Evolutionary conservation across 345 rosid species (phyloP), one percentile per base, ranked within the genome.

Genomic region (Gossypium rotundifolium): DNA sequence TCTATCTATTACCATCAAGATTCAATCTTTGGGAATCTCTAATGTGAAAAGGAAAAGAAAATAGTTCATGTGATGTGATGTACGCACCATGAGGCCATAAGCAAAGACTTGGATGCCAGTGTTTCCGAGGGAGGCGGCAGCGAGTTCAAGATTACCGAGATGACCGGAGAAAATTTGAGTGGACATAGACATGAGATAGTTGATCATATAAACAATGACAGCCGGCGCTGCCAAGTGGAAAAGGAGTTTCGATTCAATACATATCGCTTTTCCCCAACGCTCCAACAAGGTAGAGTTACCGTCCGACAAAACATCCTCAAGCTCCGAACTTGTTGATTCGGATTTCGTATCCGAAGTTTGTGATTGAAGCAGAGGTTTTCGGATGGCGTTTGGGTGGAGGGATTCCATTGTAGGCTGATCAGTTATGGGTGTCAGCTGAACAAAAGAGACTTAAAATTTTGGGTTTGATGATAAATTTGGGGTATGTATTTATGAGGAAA

Each of bases 141-240:
- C 87, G 2, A 87, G 88, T 71, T 87, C 85, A 27, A 85, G 86
- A 75, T 82, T 85, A 14, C 87, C 88, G 14, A 87, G 90, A 63
- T 84, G 88, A 65, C 90, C 88, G 62, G 84, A 77, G 60, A 85
- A 80, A n/a, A 87, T 76, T 48, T 83, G 87, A n/a, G 90, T 85
- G 66, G 87, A 80, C 87, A 79, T 83, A 40, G 90, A 83, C 83
- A 87, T 81, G 44, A 83, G 33, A 51, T 80, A 79, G 69, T 85
- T 85, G 75, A 85, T 83, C 81, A 83, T 71, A 74, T 85, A 87
- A 62, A 87, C 83, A 2, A 81, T 57, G 16, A 87, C 84, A 2
- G 87, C 90, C 0, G 88, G 90, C 0, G 79, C 90, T 7, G 88
- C 90, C 7, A 85, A 80, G 29, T 61, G 33, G 70, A 78, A 80